These are phyloP conservation scores for Cymbidium sinense DNA, from an alignment of 106 monocot species.

Conservation along the genomic window DNA sequence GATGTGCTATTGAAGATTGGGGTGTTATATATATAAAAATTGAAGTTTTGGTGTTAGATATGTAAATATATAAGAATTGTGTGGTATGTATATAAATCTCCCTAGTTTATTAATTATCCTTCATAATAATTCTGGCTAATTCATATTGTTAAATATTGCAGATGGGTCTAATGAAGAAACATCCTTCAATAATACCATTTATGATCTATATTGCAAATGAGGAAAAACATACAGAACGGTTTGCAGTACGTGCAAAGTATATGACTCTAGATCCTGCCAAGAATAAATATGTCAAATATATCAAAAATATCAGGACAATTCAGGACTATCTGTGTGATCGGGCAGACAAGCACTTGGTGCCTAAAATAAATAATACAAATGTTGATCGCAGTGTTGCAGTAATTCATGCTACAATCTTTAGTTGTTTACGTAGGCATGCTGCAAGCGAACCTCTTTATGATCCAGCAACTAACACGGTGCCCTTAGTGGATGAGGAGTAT, in stretches of 20 bases:
- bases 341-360: constrained; percentile 89
- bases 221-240: constrained; percentile 84
- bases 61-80: no score
- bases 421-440: constrained; percentile 67
- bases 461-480: constrained; percentile 61
- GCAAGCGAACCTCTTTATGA: constrained; percentile 63
- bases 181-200: constrained; percentile 91
- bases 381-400: constrained; percentile 86
- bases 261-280: constrained; percentile 91
- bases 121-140: neutral
- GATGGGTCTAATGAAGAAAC: constrained; percentile 98
- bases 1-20: no score
- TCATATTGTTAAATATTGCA: constrained; percentile 13
- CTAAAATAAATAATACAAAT: constrained; percentile 95
- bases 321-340: constrained; percentile 87
- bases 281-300: constrained; percentile 92
- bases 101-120: neutral
- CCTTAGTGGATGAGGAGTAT: constrained; percentile 68
- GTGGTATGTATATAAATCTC: no score
- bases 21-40: no score
- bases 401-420: constrained; percentile 87
- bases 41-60: no score
- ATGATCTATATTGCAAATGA: constrained; percentile 86
- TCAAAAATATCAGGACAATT: constrained; percentile 80
- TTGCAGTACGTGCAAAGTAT: constrained; percentile 97